Percentiles rank a stretch among this genome's conserved stretches.
These are phyloP conservation scores for Sanghuangporus baumii DNA, from an alignment of 1,284 basidiomycete species.

Conservation along the genomic window DNA sequence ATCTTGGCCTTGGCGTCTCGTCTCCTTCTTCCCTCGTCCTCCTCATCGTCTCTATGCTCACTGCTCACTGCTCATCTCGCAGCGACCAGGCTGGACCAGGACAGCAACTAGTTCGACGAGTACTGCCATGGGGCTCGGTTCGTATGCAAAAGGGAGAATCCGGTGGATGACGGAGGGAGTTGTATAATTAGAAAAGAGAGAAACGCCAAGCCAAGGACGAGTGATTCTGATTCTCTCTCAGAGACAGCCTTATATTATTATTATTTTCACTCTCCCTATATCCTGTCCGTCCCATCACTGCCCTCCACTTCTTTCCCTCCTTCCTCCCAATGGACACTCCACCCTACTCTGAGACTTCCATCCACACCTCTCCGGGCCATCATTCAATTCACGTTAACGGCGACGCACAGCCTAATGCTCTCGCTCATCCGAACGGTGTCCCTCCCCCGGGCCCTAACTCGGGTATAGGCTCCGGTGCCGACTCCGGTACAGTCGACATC, in stretches of 20 bases:
- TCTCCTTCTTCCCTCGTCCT: neutral
- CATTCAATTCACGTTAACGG: conserved; percentile 21
- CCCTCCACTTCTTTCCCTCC: conserved; percentile 10
- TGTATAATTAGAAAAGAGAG: neutral
- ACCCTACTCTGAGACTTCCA: conserved; percentile 25
- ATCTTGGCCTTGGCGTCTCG: neutral
- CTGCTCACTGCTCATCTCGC: neutral
- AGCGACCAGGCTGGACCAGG: neutral
- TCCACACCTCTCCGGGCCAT: conserved; percentile 18
- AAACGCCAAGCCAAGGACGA: neutral
- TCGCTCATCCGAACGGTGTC: neutral
- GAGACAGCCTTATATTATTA: no score
- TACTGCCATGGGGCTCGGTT: neutral
- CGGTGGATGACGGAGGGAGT: neutral
- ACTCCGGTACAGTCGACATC: conserved; percentile 32
- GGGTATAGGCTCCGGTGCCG: neutral
- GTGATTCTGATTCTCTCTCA: no score
- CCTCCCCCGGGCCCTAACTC: neutral
- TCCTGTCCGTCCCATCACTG: neutral
- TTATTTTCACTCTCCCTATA: neutral
- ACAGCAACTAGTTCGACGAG: neutral
- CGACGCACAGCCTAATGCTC: neutral
- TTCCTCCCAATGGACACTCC: conserved; percentile 23
- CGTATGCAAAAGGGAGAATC: neutral
- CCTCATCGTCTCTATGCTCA: neutral